These are phyloP conservation scores for Colletotrichum sp. DNA, from an alignment of 2,329 filamentous ascomycete genomes.

Conservation along the genomic window DNA sequence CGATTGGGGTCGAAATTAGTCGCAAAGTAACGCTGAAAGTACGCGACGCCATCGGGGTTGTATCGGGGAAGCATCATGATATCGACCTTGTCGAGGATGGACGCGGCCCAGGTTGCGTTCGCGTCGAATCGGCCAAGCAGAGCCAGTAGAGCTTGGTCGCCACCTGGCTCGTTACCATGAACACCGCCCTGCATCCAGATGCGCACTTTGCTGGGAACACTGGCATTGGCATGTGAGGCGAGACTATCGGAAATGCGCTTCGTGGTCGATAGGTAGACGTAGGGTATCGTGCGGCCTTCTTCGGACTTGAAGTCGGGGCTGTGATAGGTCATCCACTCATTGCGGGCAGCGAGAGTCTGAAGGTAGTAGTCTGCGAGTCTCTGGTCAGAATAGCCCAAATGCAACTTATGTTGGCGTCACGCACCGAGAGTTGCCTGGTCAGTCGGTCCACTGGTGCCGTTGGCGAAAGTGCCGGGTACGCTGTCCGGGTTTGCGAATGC, in stretches of 20 bases:
- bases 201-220: constrained; percentile 27
- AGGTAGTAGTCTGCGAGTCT: constrained; percentile 23
- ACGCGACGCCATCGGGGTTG: constrained; percentile 37
- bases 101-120: constrained; percentile 31
- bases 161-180: constrained; percentile 36
- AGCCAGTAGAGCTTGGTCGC: constrained; percentile 33
- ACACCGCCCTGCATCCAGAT: constrained; percentile 36
- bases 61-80: constrained; percentile 35
- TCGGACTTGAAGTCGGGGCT: constrained; percentile 24
- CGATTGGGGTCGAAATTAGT: constrained; percentile 36
- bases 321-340: constrained; percentile 29
- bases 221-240: constrained; percentile 12
- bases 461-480: constrained; percentile 27
- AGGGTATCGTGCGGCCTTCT: constrained; percentile 27
- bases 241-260: background rate
- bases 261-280: constrained; percentile 23
- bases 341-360: constrained; percentile 24
- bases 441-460: constrained; percentile 33
- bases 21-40: constrained; percentile 35
- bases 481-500: constrained; percentile 27
- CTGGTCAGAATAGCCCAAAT: background rate
- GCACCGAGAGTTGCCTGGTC: constrained; percentile 20
- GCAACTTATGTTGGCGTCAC: fast-evolving
- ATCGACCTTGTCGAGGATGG: constrained; percentile 31
- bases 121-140: constrained; percentile 34